Base-by-base conservation (phyloP, 2,329 filamentous ascomycete genomes). In the Talaromyces sp. region DNA sequence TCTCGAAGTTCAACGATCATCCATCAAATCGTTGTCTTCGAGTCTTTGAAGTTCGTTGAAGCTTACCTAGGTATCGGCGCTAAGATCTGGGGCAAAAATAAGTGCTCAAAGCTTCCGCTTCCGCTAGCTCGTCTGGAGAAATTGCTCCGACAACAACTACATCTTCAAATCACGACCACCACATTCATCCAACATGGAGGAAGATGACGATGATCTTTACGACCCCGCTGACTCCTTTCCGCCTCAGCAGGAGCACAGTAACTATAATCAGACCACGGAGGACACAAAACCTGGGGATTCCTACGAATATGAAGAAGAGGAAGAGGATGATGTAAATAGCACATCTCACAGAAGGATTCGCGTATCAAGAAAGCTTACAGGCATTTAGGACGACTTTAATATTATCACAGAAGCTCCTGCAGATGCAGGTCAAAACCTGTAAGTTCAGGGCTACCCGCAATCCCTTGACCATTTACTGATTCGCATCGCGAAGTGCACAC, bases 361-460 rank as follows among this genome's bases (percentile, higher is more conserved):
- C n/a, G 17, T 13, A 22, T 25, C 15, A 38, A 45, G 17, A 65
- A 68, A 40, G 58, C 66, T 70, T 58, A 72, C 70, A 63, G 54
- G 10, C 5, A 11, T 22, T 2, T 63, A 82, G 80, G 80, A 82
- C 68, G 80, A 82, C 49, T 81, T 82, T 68, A 81, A 82, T 69
- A 82, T 82, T 65, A 82, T 82, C 62, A 82, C 80, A 67, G 80
- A 82, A 69, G 78, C 77, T 36, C 78, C 80, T 43, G 74, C 80
- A 31, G 79, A 80, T 62, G 76, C 78, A 10, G 73, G 75, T 31
- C 68, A 75, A 61, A 76, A 76, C 70, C 72, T 72, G 76, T 80
- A 70, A 74, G 77, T 74, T 25, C 63, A 17, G 47, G 34, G 27
- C 22, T 58, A 6, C 17, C 45, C 56, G 56, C 58, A 65, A 63